Evolutionary conservation across 2,329 filamentous ascomycete species (phyloP).

Genomic region (Pseudogymnoascus sp.): DNA sequence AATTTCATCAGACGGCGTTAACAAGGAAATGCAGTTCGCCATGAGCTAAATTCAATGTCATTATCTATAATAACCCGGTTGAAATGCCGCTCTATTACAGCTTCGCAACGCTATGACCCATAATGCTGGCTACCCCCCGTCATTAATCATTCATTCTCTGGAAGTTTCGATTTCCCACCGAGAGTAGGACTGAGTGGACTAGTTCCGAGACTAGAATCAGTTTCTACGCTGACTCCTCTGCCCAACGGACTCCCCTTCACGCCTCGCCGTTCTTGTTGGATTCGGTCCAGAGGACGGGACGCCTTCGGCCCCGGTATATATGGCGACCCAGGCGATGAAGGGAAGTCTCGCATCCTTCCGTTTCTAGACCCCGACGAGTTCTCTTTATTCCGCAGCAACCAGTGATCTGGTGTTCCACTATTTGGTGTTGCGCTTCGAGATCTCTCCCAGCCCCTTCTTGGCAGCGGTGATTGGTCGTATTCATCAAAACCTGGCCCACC

Average conservation of each 20-base stretch:
- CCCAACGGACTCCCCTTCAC: conserved; percentile 22
- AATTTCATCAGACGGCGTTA: background rate
- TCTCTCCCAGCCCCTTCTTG: background rate
- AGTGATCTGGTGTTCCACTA: conserved; percentile 3
- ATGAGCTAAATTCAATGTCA: background rate
- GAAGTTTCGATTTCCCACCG: background rate
- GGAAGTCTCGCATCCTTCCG: background rate
- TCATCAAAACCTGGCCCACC: background rate
- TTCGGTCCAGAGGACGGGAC: conserved; percentile 20
- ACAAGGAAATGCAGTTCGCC: background rate
- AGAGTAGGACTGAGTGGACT: conserved; percentile 22
- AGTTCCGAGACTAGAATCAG: conserved; percentile 25
- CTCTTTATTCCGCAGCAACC: conserved; percentile 15
- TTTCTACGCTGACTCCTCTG: conserved; percentile 22
- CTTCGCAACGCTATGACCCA: too few relatives aligned
- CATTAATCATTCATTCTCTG: conserved; percentile 3
- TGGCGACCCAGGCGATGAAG: conserved; percentile 20
- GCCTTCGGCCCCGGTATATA: conserved; percentile 20
- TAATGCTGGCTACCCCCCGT: too few relatives aligned
- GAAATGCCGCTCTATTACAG: background rate
- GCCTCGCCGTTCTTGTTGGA: conserved; percentile 14
- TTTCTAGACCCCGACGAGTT: conserved; percentile 11
- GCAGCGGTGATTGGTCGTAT: background rate
- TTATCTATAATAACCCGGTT: background rate
- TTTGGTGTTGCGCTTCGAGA: background rate